Conservation (phyloP, 73 alveolate genomes). For the Effrenium voratum region DNA sequence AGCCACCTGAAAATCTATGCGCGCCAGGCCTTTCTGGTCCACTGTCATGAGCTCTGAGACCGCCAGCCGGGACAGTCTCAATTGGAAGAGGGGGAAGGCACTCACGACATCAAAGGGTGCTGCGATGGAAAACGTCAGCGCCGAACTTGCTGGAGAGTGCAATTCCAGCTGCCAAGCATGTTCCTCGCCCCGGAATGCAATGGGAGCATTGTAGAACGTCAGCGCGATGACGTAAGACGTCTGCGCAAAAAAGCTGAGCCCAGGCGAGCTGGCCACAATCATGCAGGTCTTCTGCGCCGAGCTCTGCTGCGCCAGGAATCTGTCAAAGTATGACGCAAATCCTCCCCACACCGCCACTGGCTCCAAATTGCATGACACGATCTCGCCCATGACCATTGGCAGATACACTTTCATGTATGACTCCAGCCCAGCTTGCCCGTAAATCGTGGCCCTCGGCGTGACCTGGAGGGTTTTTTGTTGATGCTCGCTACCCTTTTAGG, state of each 20-base stretch:
- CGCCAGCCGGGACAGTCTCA: slow-evolving; percentile 41
- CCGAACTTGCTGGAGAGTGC: slow-evolving; percentile 5
- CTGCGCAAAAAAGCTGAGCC: slow-evolving; percentile 51
- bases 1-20: slow-evolving; percentile 46
- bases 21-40: slow-evolving; percentile 43
- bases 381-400: slow-evolving; percentile 60
- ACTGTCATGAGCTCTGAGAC: slow-evolving; percentile 1
- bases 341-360: slow-evolving; percentile 33
- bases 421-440: not conserved
- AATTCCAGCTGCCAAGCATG: slow-evolving; percentile 20
- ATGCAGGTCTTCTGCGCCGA: slow-evolving; percentile 55
- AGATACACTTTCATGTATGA: not conserved
- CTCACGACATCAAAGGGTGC: slow-evolving; percentile 60
- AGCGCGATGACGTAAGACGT: slow-evolving; percentile 8
- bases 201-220: slow-evolving; percentile 64
- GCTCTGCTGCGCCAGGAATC: not conserved
- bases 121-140: slow-evolving; percentile 7
- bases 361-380: slow-evolving; percentile 42
- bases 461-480: not conserved
- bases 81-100: slow-evolving; percentile 44
- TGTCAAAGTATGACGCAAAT: not conserved
- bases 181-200: slow-evolving; percentile 24
- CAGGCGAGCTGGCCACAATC: not conserved
- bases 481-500: too few species aligned
- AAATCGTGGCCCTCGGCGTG: slow-evolving; percentile 24